phyloP scores from a whole-genome alignment of 2,329 filamentous ascomycete species.

The Bipolaris sorokiniana region DNA sequence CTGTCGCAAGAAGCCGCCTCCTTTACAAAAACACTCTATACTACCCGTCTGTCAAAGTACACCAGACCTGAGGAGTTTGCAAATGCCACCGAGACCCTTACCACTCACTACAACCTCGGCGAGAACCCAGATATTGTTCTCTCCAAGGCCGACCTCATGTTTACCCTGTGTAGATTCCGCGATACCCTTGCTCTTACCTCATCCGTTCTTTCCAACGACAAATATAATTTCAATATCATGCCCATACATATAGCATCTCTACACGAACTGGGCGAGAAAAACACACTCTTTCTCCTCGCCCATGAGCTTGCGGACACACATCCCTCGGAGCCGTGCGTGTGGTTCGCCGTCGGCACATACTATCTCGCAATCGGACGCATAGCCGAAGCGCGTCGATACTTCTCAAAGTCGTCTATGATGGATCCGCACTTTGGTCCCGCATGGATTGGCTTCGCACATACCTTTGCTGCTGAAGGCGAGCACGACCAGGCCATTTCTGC shows the following conservation, averaged over 20 bases:
- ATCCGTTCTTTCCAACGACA: slow-evolving; percentile 79
- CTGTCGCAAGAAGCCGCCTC: slow-evolving; percentile 84
- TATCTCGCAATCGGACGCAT: slow-evolving; percentile 90
- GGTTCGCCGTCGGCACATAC: slow-evolving; percentile 93
- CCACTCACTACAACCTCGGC: slow-evolving; percentile 88
- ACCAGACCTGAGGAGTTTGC: slow-evolving; percentile 83
- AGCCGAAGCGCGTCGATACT: slow-evolving; percentile 91
- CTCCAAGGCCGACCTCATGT: slow-evolving; percentile 86
- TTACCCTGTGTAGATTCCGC: slow-evolving; percentile 91
- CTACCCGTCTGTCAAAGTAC: slow-evolving; percentile 93
- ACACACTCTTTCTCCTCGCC: slow-evolving; percentile 86
- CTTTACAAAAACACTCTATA: slow-evolving; percentile 96
- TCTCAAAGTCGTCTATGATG: slow-evolving; percentile 93
- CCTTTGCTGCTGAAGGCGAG: slow-evolving; percentile 95
- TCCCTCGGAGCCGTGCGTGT: slow-evolving; percentile 87
- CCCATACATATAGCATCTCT: slow-evolving; percentile 91
- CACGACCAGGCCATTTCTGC: slow-evolving; percentile 98
- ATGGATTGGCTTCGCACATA: slow-evolving; percentile 99
- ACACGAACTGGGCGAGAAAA: slow-evolving; percentile 84
- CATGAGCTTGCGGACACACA: slow-evolving; percentile 93
- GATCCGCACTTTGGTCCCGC: slow-evolving; percentile 96
- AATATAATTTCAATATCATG: slow-evolving; percentile 87
- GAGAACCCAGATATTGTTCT: slow-evolving; percentile 89
- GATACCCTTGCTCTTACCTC: slow-evolving; percentile 86
- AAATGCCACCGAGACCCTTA: slow-evolving; percentile 85